A percentile compares a stretch with the other conserved stretches of the same genome.
Conservation (phyloP, 148 eudicot genomes). For the Polygonum maritimum region DNA sequence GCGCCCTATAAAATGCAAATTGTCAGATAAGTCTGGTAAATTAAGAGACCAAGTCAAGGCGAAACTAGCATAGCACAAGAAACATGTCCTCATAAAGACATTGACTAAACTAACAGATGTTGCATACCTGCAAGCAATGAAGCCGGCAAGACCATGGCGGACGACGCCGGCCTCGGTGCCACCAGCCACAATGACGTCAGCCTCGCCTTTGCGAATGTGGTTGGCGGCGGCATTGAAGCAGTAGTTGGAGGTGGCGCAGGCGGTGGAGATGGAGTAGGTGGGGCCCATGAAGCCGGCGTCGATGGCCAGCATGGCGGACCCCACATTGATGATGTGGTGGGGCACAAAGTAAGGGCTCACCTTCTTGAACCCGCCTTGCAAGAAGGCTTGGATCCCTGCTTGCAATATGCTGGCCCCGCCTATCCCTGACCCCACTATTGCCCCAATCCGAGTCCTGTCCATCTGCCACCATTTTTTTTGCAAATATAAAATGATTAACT, state of each 20-base stretch:
- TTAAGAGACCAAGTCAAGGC: too few relatives aligned
- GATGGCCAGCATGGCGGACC: constrained; percentile 52
- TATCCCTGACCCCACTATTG: constrained; percentile 50
- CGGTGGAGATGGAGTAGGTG: constrained; percentile 57
- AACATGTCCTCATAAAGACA: background rate
- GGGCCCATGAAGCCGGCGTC: constrained; percentile 57
- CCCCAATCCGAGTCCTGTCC: constrained; percentile 46
- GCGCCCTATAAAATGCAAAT: constrained; percentile 5
- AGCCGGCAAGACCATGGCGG: constrained; percentile 16
- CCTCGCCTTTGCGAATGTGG: constrained; percentile 58
- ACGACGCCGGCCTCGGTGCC: constrained; percentile 20
- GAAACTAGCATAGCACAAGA: too few relatives aligned
- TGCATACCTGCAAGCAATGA: constrained; percentile 15
- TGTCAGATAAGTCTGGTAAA: too few relatives aligned
- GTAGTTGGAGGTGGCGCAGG: constrained; percentile 67
- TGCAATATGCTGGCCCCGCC: constrained; percentile 50
- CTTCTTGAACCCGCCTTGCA: constrained; percentile 35
- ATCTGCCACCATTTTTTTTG: constrained; percentile 20
- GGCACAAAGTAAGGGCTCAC: constrained; percentile 37
- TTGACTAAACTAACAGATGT: too few relatives aligned
- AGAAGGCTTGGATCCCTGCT: constrained; percentile 35
- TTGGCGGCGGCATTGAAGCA: constrained; percentile 53
- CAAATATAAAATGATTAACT: too few relatives aligned
- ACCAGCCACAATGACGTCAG: constrained; percentile 29
- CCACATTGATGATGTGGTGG: constrained; percentile 45